Evolutionary conservation across 345 rosid species (phyloP), one percentile per base, ranked within the genome.

Genomic region (Turnera subulata): DNA sequence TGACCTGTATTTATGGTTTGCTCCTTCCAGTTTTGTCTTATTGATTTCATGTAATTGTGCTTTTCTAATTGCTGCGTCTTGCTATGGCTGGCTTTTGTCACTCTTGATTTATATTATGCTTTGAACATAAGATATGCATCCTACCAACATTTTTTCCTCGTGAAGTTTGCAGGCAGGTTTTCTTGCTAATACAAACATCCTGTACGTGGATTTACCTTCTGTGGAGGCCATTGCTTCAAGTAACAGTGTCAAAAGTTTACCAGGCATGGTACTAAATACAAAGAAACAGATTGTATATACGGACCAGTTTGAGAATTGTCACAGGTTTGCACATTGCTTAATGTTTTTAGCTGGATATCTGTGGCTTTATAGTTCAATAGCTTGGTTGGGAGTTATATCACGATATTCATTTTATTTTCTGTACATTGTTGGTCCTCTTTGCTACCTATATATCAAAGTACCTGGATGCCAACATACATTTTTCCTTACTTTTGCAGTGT

Each of bases 161-260:
- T 76, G 49, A 71, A 86, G 98, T 75, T 80, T 80, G 78, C 93
- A 80, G 80, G 67, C 70, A 26, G 82, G 82, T 40, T 84, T 84
- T 75, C 98, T 91, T 65, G 95, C 98, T 68, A 91, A 91, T 76
- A 92, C 96, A 55, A 92, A 92, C 72, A 88, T 92, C 63, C 76
- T 92, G 15, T 88, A 86, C 53, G 88, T 92, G 67, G 91, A 84
- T 78, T 73, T 92, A 71, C 73, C 66, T 52, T 74, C 95, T 15
- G 84, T 78, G 21, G 89, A 84, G 74, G 60, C 67, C 55, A 68
- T 89, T 78, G 95, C 78, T 59, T 86, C 93, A 24, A 68, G 81
- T 40, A 74, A 78, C 46, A 76, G 53, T 59, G 83, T 63, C 66
- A 82, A 70, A 62, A 74, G 95, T 72, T 78, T 92, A 73, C 98